These are phyloP conservation scores for Uronychia setigera DNA, from an alignment of 73 alveolate species.

Conservation along the genomic window DNA sequence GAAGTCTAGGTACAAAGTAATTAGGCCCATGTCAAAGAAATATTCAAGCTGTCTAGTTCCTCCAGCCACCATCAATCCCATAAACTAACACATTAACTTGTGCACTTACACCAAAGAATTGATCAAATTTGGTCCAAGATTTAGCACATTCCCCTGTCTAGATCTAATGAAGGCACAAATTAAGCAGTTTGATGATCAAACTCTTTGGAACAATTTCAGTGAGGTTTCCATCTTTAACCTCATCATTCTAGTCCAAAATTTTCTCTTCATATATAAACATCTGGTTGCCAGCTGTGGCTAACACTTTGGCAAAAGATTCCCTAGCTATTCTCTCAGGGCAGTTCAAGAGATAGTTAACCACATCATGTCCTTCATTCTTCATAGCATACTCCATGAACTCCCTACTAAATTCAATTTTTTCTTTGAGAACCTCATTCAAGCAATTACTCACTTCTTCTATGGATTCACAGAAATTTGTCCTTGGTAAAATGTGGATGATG, in stretches of 20 bases:
- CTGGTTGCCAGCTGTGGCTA: constrained; percentile 25
- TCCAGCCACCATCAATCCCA: constrained; percentile 30
- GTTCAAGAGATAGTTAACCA: constrained; percentile 11
- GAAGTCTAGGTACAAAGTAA: constrained; percentile 62
- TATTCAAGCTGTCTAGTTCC: neutral
- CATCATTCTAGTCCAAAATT: constrained; percentile 11
- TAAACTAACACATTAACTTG: constrained; percentile 34
- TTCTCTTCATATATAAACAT: constrained; percentile 51
- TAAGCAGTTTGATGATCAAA: neutral
- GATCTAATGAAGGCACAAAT: neutral
- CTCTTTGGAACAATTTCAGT: neutral
- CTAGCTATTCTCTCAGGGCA: constrained; percentile 59
- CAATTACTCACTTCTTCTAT: constrained; percentile 28
- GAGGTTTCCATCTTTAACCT: neutral
- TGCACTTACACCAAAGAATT: constrained; percentile 57
- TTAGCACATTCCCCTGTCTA: constrained; percentile 37
- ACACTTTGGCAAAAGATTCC: constrained; percentile 16
- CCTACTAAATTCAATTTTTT: constrained; percentile 14
- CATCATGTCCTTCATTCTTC: constrained; percentile 34
- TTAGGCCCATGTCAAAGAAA: constrained; percentile 30
- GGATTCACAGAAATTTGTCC: constrained; percentile 33
- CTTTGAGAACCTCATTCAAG: constrained; percentile 23
- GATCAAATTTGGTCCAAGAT: constrained; percentile 73
- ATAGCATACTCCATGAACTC: constrained; percentile 11
- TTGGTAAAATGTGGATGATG: constrained; percentile 42